Conservation (phyloP, 345 rosid species). For the Acer campestre region DNA sequence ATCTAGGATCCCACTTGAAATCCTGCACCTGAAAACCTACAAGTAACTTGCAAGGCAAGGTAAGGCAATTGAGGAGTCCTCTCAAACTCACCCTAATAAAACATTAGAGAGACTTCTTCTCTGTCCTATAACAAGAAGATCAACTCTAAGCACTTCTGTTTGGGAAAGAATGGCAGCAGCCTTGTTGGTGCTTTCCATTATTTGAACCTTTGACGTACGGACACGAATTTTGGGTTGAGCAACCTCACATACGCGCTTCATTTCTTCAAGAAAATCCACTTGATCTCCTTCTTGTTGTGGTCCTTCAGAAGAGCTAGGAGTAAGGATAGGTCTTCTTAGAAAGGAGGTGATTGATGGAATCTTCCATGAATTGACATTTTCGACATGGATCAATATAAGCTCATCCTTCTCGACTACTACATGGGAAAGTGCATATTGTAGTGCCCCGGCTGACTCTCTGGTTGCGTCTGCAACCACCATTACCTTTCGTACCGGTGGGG, state of each 20-base stretch:
- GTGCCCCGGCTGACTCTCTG: slow-evolving; percentile 68
- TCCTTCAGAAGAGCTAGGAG: slow-evolving; percentile 10
- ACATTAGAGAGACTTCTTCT: slow-evolving; percentile 64
- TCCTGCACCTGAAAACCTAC: no score
- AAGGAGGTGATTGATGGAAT: slow-evolving; percentile 53
- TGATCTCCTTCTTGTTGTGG: slow-evolving; percentile 24
- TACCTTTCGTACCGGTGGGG: slow-evolving; percentile 47
- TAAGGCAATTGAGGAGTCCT: background rate
- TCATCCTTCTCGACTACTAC: slow-evolving; percentile 66
- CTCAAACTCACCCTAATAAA: slow-evolving; percentile 56
- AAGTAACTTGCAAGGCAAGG: background rate
- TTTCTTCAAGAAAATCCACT: slow-evolving; percentile 63
- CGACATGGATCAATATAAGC: slow-evolving; percentile 62
- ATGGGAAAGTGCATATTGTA: slow-evolving; percentile 72
- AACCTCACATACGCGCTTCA: slow-evolving; percentile 60
- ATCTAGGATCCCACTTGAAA: no score
- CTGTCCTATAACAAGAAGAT: slow-evolving; percentile 76
- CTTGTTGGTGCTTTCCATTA: slow-evolving; percentile 52
- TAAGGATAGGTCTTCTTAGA: slow-evolving; percentile 29
- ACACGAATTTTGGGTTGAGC: slow-evolving; percentile 63
- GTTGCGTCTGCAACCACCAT: slow-evolving; percentile 77
- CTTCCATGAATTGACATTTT: slow-evolving; percentile 52
- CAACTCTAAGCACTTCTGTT: slow-evolving; percentile 48
- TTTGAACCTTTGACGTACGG: slow-evolving; percentile 36
- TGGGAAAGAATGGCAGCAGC: slow-evolving; percentile 56